Evolutionary conservation across 139 green algal genomes (phyloP), one percentile per base, ranked within the genome.

Genomic region (Chlorella sp.): DNA sequence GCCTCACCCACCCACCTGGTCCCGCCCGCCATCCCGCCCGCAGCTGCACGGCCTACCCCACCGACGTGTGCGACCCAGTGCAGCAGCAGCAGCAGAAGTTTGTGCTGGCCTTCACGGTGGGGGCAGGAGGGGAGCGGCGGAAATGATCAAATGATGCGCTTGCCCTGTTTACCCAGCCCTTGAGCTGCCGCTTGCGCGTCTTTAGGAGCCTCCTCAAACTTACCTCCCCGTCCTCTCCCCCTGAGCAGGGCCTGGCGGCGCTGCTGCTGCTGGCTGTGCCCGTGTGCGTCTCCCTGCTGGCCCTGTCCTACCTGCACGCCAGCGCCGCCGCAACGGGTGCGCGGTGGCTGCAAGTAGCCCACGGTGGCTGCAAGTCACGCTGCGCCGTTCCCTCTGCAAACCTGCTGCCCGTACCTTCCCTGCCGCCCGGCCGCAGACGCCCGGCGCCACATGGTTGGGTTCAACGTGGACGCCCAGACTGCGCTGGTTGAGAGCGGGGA

Each of bases 381-480:
- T 30, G 17, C 36, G 2, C 38, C 2, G 2, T 36, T 28, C 64
- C 64, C 28, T 44, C 4, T n/a, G 69, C 69, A 44, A 51, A 51
- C 16, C 43, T 41, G 36, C 44, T 65, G 73, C 44, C 24, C 40
- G 1, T 44, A 2, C 46, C 17, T 32, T 4, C 7, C n/a, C n/a
- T n/a, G n/a, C n/a, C 13, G 9, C 7, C 24, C n/a, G 26, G 20
- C 30, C 32, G 44, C 80, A 84, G 65, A 60, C 1, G 82, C 82
- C n/a, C 56, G 48, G 58, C 82, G 44, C 11, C 34, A 77, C 44
- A 82, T 87, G 82, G 82, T 87, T n/a, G 28, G 20, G 5, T 87
- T 87, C 68, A 34, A 41, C 5, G 86, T 90, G 56, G 86, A 87
- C 51, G 36, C 73, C 24, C 86, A 90, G 76, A 85, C 81, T 2